These are phyloP conservation scores for Solanum hybrid DNA, from an alignment of 305 asterid species.

Conservation along the genomic window DNA sequence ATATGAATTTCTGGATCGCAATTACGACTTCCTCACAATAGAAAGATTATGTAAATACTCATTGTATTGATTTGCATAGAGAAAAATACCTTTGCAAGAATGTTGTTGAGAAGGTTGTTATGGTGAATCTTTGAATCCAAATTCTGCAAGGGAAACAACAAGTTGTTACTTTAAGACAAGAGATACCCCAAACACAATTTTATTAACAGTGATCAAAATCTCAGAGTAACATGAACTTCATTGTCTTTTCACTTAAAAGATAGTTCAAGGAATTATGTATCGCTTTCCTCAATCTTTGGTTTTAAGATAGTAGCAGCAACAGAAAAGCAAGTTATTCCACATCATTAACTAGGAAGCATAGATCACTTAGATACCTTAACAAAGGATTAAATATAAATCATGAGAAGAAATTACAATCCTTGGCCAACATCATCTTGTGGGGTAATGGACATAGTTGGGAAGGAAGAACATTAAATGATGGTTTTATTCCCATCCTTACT, in stretches of 20 bases:
- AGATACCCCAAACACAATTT: background rate
- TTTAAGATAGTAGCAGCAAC: background rate
- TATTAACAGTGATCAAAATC: background rate
- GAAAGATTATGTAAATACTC: background rate
- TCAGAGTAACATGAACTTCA: background rate
- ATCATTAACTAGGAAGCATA: background rate
- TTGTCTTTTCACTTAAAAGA: background rate
- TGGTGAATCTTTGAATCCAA: conserved; percentile 96
- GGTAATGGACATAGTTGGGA: background rate
- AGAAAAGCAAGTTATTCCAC: background rate
- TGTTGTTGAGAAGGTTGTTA: conserved; percentile 86
- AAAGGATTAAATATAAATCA: background rate
- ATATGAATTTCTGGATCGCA: background rate
- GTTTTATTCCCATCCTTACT: background rate
- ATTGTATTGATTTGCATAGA: background rate
- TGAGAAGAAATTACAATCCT: background rate
- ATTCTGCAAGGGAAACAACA: conserved; percentile 37
- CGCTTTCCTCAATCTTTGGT: background rate
- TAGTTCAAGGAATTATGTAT: background rate
- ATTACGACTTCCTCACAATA: background rate
- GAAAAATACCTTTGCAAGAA: conserved; percentile 72
- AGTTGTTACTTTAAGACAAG: background rate
- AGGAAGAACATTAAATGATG: background rate
- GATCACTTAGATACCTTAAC: background rate
- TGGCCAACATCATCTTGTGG: background rate